Evolutionary conservation across 257 asterid genomes (phyloP).

Genomic region (Nicotiana knightiana): DNA sequence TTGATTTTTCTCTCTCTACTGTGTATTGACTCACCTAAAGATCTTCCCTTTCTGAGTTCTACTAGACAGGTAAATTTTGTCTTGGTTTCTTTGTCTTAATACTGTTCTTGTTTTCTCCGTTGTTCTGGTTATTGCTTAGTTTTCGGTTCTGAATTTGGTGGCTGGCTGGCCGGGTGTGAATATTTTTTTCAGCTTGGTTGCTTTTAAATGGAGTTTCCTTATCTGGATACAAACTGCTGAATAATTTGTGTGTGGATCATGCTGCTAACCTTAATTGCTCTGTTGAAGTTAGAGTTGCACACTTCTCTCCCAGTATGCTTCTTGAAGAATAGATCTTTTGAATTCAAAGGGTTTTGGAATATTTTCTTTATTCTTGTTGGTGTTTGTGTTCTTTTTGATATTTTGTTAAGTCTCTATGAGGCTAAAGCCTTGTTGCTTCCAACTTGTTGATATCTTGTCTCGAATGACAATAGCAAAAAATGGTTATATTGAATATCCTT

Average conservation of each 20-base stretch:
- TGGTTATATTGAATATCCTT: not conserved
- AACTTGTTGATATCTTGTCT: not conserved
- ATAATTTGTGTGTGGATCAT: not conserved
- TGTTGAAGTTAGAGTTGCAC: not conserved
- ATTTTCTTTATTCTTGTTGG: not conserved
- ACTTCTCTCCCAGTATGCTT: not conserved
- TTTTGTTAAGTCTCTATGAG: not conserved
- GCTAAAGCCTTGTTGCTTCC: not conserved
- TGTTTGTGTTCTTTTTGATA: not conserved
- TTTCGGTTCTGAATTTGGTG: constrained; percentile 1
- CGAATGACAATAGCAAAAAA: not conserved
- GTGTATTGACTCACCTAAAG: constrained; percentile 26
- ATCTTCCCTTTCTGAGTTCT: constrained; percentile 16
- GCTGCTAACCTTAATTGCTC: not conserved
- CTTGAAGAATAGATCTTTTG: not conserved
- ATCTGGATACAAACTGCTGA: not conserved
- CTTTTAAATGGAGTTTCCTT: not conserved
- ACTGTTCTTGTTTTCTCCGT: not conserved
- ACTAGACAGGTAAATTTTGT: constrained; percentile 22
- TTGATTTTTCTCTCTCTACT: constrained; percentile 17
- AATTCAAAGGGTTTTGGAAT: not conserved
- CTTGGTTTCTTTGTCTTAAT: constrained; percentile 7
- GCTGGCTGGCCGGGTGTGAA: not conserved
- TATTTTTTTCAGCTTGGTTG: constrained; percentile 1
- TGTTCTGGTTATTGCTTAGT: not conserved